Percentiles rank a stretch among this genome's conserved stretches.
phyloP scores from a whole-genome alignment of 164 flowering plant genomes.

The Magnolia kwangsiensis region DNA sequence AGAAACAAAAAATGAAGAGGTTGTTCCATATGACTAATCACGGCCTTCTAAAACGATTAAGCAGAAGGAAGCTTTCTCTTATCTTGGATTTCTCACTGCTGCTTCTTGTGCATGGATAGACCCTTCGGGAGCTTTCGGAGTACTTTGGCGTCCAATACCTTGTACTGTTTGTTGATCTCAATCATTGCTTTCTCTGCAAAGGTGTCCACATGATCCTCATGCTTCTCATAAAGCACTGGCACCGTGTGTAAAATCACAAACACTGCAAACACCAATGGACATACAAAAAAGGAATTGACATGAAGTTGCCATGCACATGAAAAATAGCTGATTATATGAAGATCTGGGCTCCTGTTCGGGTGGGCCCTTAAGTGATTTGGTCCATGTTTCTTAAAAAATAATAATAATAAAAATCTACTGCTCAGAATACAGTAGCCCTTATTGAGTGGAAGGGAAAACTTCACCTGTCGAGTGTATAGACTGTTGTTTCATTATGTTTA shows the following conservation, averaged over 20 bases:
- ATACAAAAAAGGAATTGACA: not conserved
- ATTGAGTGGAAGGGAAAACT: no score
- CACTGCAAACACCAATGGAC: constrained; percentile 31
- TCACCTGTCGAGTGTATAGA: no score
- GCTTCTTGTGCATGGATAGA: constrained; percentile 23
- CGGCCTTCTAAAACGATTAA: not conserved
- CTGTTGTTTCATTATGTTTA: no score
- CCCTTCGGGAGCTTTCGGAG: constrained; percentile 58
- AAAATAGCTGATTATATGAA: not conserved
- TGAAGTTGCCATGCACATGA: not conserved
- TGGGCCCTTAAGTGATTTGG: no score
- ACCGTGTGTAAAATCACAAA: constrained; percentile 65
- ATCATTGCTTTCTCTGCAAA: constrained; percentile 61
- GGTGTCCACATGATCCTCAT: constrained; percentile 69
- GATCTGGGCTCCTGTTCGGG: not conserved
- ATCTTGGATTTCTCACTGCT: constrained; percentile 7
- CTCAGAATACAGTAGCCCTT: no score
- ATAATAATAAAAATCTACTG: no score
- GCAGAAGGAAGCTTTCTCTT: not conserved
- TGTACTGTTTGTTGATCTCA: constrained; percentile 75
- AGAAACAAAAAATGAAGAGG: not conserved
- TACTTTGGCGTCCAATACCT: constrained; percentile 62
- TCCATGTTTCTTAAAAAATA: no score
- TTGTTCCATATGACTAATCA: not conserved
- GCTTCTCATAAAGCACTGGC: constrained; percentile 73